phyloP scores from a whole-genome alignment of 768 basidiomycete genomes.

The Leccinum imitatum region DNA sequence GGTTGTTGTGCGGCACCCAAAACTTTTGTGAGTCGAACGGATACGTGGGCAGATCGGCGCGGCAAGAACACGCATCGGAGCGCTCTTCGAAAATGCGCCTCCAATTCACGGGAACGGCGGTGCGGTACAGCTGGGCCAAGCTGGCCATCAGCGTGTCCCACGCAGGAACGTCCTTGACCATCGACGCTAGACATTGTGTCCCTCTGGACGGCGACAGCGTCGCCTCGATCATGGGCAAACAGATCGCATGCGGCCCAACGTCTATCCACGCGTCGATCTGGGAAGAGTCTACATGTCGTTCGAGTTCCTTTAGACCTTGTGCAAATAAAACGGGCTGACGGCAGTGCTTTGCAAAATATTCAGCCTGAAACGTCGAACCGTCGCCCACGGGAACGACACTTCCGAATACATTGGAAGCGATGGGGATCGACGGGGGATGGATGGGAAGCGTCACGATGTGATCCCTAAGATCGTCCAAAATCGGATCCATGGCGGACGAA shows the following conservation, averaged over 20 bases:
- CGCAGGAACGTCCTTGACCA: constrained; percentile 44
- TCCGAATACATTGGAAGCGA: constrained; percentile 64
- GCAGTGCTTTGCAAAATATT: constrained; percentile 62
- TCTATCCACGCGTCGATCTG: constrained; percentile 57
- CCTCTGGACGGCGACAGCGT: constrained; percentile 30
- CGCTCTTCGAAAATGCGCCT: constrained; percentile 50
- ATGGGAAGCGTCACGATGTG: constrained; percentile 40
- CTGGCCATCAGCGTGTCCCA: constrained; percentile 47
- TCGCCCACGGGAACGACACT: constrained; percentile 54
- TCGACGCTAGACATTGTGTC: constrained; percentile 46
- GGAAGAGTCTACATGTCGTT: constrained; percentile 26
- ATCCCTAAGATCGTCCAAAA: constrained; percentile 48
- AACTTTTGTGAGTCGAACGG: constrained; percentile 57
- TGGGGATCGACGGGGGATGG: constrained; percentile 51
- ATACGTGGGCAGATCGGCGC: constrained; percentile 60
- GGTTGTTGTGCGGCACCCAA: constrained; percentile 52
- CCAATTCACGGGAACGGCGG: constrained; percentile 49
- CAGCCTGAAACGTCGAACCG: constrained; percentile 41
- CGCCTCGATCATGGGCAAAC: constrained; percentile 55
- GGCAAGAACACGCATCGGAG: constrained; percentile 30
- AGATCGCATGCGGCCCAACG: constrained; percentile 61
- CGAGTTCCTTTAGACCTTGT: constrained; percentile 45
- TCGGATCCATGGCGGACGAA: constrained; percentile 59
- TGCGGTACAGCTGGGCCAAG: constrained; percentile 50
- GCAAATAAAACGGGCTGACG: constrained; percentile 54